A percentile compares a stretch with the other conserved stretches of the same genome.
phyloP scores from a whole-genome alignment of 306 rosid genomes.

The Cucumis cinereus region DNA sequence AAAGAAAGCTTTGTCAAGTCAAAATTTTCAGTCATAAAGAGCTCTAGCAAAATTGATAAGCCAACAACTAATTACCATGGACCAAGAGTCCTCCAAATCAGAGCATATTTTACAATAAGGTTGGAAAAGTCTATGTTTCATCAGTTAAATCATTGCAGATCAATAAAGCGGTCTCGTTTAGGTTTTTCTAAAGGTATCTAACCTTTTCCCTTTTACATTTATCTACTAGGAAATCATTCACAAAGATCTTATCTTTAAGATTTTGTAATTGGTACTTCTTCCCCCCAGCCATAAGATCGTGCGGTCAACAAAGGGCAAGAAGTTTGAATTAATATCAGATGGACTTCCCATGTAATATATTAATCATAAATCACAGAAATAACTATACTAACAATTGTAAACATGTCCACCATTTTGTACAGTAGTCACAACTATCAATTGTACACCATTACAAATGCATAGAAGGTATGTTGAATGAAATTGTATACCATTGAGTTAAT shows the following conservation, averaged over 20 bases:
- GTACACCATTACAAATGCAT: background rate
- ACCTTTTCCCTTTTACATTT: background rate
- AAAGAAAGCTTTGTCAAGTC: background rate
- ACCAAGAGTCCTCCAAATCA: background rate
- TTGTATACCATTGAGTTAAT: background rate
- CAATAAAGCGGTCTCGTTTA: background rate
- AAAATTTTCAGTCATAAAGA: background rate
- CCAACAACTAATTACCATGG: background rate
- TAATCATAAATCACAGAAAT: background rate
- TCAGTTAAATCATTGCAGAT: background rate
- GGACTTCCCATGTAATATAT: background rate
- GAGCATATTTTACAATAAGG: background rate
- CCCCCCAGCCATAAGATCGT: background rate
- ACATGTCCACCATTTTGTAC: background rate
- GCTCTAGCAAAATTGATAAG: background rate
- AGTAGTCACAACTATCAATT: background rate
- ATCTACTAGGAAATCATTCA: background rate
- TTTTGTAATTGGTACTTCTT: background rate
- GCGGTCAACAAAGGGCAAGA: background rate
- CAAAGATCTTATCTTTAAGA: background rate
- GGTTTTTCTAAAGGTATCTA: background rate
- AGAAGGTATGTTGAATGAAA: background rate
- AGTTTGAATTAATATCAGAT: background rate
- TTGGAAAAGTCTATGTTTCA: background rate
- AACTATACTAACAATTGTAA: background rate